Base-by-base conservation (phyloP, 2,329 filamentous ascomycete species). In the Pezicula radicicola region DNA sequence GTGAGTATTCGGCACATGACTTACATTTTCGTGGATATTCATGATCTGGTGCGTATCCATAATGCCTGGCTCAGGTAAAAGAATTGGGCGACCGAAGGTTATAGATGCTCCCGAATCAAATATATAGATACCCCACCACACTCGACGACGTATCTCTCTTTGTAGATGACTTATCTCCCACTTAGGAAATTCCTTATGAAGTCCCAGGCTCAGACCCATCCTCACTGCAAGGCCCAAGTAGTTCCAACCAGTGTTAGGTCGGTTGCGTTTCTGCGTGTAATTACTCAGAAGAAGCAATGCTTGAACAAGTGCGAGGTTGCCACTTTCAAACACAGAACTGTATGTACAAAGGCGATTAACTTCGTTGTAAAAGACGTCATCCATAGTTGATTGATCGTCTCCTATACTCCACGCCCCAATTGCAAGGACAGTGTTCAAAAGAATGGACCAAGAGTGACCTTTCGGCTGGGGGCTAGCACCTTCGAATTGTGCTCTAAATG, bases 161-260 rank as follows among this genome's bases (percentile, higher is more conserved):
- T 66, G 15, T 65, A 63, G 12, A 61, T 58, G 41, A 56, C 62
- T 51, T 21, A 50, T 54, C 13, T 56, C 43, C 55, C 53, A 18
- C 75, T 46, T 61, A 59, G 6, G 65, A 62, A 41, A 73, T 60
- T 78, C 75, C 15, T 72, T 71, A 54, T 80, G 76, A 2, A 80
- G 64, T 0, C 77, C 76, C 8, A 80, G 56, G 0, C 75, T 74
- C 47, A 79, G 66, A 0, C 75, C 76, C 69, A 79, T 75, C n/a
- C 76, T 66, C n/a, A 73, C 68, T 0, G 77, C 76, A 15, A 79
- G 67, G 0, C 76, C 77, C 12, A 77, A 67, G 49, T 76, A 77
- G 55, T 77, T 78, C 61, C 77, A 79, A 0, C 75, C 74, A 0
- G 75, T 76, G 54, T 80, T 80, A 2, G 76, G 75, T 13, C 74